Evolutionary conservation across 768 basidiomycete genomes (phyloP), one percentile per base, ranked within the genome.

Genomic region (Lyophyllum shimeji): DNA sequence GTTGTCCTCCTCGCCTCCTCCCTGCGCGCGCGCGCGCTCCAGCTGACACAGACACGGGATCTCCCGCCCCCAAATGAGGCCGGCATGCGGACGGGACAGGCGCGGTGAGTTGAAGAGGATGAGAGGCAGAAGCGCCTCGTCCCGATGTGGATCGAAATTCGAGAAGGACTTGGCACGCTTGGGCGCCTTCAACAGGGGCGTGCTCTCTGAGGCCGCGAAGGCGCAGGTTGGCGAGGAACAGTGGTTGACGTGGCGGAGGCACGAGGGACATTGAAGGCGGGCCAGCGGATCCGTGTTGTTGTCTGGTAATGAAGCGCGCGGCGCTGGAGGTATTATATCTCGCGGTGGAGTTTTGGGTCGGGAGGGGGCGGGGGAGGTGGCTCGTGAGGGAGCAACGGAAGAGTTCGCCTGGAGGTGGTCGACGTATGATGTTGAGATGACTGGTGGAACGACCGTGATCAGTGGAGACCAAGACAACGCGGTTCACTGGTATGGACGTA

Each of bases 381-480:
- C 52, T 18, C 71, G 71, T 12, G 82, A 74, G 21, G 79, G 58
- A 6, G 79, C 70, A 2, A 79, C 76, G 1, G 87, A 88, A 0
- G 81, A 71, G 53, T 83, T 80, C 1, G 83, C 82, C 0, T 90
- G 85, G 0, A 93, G 77, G 51, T 76, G 78, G 52, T 91, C 84
- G 12, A 91, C 91, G 61, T 84, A 91, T 2, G 86, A 79, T 0
- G 87, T 90, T 18, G 90, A 91, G 44, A 83, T 68, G 63, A 90
- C 91, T 93, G 62, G 12, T 20, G 12, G n/a, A 18, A 31, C 6
- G 17, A 29, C 15, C 57, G 18, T 27, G 46, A 61, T 55, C 29
- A 59, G 45, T 49, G 13, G 31, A 25, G 13, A 53, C 34, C 12
- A 9, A n/a, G 9, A 31, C n/a, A 29, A 33, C 25, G 47, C 5